These are phyloP conservation scores for Sphagnurus paluster DNA, from an alignment of 1,284 basidiomycete genomes.

Conservation along the genomic window DNA sequence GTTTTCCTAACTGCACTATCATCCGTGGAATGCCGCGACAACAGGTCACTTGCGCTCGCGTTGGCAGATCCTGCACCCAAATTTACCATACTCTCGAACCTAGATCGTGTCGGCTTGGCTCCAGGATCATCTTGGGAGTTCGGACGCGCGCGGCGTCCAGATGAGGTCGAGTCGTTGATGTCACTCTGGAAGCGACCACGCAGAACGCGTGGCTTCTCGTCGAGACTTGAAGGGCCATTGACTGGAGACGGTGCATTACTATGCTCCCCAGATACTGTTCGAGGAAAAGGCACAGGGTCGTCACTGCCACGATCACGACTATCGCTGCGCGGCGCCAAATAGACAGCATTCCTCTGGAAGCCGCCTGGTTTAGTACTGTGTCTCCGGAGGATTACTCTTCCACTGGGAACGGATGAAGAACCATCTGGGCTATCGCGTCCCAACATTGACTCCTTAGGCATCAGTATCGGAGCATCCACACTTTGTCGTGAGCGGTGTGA, in stretches of 20 bases:
- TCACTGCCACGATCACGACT: conserved; percentile 31
- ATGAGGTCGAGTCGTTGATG: conserved; percentile 57
- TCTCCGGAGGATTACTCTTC: conserved; percentile 53
- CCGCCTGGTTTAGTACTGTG: conserved; percentile 50
- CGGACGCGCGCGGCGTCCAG: conserved; percentile 55
- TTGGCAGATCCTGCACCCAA: conserved; percentile 51
- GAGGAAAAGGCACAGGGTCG: conserved; percentile 62
- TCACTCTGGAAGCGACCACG: conserved; percentile 73
- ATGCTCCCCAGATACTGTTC: conserved; percentile 50
- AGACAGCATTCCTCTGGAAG: conserved; percentile 46
- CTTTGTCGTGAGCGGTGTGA: conserved; percentile 65
- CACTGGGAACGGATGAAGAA: conserved; percentile 31
- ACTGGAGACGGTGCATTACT: conserved; percentile 37
- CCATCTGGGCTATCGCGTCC: conserved; percentile 62
- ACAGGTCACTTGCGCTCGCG: conserved; percentile 64
- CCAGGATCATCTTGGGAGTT: conserved; percentile 70
- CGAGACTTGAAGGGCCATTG: conserved; percentile 22
- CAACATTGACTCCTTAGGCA: conserved; percentile 56
- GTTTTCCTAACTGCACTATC: conserved; percentile 70
- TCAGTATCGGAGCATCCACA: conserved; percentile 48
- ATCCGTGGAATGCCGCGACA: conserved; percentile 58
- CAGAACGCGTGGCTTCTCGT: conserved; percentile 47
- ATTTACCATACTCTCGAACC: conserved; percentile 72
- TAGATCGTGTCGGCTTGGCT: conserved; percentile 46
- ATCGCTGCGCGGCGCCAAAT: conserved; percentile 43